Evolutionary conservation across 2,329 filamentous ascomycete genomes (phyloP).

Genomic region (Aureobasidium vineae): DNA sequence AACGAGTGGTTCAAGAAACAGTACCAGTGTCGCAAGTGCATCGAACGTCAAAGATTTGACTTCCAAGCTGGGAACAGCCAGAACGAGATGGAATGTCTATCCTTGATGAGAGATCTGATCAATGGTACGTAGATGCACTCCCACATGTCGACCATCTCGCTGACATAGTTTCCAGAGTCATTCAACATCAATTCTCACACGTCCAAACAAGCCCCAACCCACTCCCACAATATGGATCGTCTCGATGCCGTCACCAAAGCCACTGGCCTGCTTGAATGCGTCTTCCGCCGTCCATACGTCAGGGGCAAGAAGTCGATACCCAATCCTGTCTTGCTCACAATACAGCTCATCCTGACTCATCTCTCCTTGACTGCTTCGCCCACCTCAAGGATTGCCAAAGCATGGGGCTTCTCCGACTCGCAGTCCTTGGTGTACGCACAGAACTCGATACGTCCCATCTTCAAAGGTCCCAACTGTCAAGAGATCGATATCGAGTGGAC

Average conservation of each 20-base stretch:
- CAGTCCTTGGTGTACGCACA: slow-evolving; percentile 49
- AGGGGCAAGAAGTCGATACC: not conserved
- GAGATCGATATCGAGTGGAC: slow-evolving; percentile 49
- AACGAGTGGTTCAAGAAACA: slow-evolving; percentile 38
- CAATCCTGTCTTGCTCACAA: slow-evolving; percentile 28
- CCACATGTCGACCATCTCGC: not conserved
- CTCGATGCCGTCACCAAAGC: slow-evolving; percentile 38
- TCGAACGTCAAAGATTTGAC: slow-evolving; percentile 33
- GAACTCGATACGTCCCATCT: slow-evolving; percentile 41
- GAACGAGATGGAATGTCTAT: slow-evolving; percentile 40
- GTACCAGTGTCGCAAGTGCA: slow-evolving; percentile 39
- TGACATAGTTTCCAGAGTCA: slow-evolving; percentile 34
- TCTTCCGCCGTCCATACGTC: slow-evolving; percentile 9
- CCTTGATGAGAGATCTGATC: slow-evolving; percentile 46
- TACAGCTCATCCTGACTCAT: slow-evolving; percentile 38
- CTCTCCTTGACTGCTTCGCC: slow-evolving; percentile 17
- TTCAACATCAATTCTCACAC: slow-evolving; percentile 35
- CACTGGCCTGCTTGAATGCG: slow-evolving; percentile 29
- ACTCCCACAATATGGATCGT: slow-evolving; percentile 37
- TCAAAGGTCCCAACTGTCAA: slow-evolving; percentile 39
- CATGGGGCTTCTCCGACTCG: slow-evolving; percentile 44
- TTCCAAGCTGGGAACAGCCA: slow-evolving; percentile 34
- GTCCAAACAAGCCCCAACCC: slow-evolving; percentile 20
- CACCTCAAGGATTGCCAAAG: not conserved
- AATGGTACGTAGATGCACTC: slow-evolving; percentile 40